Conservation (phyloP, 139 green algal genomes). For the Tetraselmis striata region DNA sequence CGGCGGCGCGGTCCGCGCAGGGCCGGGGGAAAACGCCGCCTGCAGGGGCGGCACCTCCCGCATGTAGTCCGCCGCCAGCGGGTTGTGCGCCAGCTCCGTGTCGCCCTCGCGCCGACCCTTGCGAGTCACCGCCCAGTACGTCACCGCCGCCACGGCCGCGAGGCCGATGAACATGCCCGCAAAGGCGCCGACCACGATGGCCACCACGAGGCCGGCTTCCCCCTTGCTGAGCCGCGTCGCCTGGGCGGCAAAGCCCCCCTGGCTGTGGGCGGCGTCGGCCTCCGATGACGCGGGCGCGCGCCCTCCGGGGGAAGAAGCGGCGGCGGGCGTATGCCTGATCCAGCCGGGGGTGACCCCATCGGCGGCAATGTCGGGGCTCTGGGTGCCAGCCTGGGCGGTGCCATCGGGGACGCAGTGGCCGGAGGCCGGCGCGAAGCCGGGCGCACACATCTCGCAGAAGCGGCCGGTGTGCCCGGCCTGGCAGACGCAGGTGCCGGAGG, state of each 20-base stretch:
- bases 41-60: background rate
- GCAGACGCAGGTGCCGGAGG: background rate
- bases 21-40: background rate
- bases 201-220: background rate
- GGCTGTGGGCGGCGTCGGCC: background rate
- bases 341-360: background rate
- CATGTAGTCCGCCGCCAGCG: too few species aligned
- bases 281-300: background rate
- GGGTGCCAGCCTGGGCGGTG: background rate
- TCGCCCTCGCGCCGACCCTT: background rate
- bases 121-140: background rate
- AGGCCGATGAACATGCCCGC: background rate
- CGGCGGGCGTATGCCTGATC: background rate
- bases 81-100: too few species aligned
- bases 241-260: background rate
- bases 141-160: background rate
- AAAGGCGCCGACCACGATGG: background rate
- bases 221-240: too few species aligned
- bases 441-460: background rate
- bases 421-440: background rate
- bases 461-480: background rate
- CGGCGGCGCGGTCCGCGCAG: background rate
- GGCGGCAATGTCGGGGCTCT: background rate
- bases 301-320: background rate
- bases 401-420: background rate